A percentile compares a stretch with the other conserved stretches of the same genome.
Conservation (phyloP, 2,329 filamentous ascomycete species). For the Colletotrichum cordylinicola region DNA sequence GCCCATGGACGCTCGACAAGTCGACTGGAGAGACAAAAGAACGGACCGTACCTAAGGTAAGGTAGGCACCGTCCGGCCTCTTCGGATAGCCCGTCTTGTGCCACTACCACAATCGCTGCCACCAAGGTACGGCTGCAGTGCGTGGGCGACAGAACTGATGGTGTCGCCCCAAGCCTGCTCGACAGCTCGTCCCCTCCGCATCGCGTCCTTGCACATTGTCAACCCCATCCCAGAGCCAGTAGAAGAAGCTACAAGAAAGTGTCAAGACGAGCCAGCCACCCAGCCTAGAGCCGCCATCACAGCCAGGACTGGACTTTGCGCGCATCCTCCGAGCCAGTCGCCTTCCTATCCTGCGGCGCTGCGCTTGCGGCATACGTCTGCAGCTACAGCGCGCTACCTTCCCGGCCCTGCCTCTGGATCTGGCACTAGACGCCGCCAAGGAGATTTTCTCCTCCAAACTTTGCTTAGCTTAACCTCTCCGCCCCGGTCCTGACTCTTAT, state of each 20-base stretch:
- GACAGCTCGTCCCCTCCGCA: background rate
- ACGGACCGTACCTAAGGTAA: background rate
- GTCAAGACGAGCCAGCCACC: background rate
- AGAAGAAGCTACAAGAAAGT: background rate
- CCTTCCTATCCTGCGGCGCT: background rate
- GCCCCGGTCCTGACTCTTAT: background rate
- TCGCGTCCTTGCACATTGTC: background rate
- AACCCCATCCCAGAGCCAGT: background rate
- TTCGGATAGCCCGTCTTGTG: background rate
- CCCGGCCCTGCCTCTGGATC: background rate
- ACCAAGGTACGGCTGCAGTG: background rate
- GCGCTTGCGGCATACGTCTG: slow-evolving; percentile 14
- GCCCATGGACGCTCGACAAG: background rate
- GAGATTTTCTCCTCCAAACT: background rate
- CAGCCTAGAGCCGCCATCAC: background rate
- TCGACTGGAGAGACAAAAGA: background rate
- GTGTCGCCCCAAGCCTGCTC: background rate
- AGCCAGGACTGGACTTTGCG: background rate
- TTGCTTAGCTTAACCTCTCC: background rate
- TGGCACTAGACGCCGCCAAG: background rate
- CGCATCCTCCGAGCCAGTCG: background rate
- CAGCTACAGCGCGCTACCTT: background rate
- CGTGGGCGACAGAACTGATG: background rate
- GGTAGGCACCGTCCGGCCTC: background rate
- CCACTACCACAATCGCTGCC: background rate